These are phyloP conservation scores for Sequoiadendron giganteum DNA, from an alignment of 75 land plant genomes.

Conservation along the genomic window DNA sequence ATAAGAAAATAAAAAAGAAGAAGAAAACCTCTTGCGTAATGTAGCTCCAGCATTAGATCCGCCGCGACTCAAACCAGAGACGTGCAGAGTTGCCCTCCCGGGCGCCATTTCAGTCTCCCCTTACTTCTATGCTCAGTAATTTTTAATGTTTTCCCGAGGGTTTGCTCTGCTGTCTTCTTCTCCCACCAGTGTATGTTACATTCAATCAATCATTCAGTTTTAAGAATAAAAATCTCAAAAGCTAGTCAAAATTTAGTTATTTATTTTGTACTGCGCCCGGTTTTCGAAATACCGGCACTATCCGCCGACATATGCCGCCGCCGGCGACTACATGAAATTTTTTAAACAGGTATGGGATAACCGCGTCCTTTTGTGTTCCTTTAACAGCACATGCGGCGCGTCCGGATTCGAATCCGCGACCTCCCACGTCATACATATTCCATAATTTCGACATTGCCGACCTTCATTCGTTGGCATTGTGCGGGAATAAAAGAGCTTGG, in stretches of 20 bases:
- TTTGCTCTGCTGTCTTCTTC: constrained; percentile 2
- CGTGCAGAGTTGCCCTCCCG: neutral
- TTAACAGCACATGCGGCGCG: neutral
- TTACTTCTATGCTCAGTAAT: neutral
- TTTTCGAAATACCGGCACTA: neutral
- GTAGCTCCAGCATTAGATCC: neutral
- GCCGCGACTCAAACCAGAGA: neutral
- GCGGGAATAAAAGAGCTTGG: neutral
- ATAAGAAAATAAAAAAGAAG: neutral
- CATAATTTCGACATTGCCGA: neutral
- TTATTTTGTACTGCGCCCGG: neutral
- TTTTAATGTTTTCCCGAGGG: neutral
- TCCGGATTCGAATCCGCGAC: neutral
- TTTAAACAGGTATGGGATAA: neutral
- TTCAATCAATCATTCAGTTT: neutral
- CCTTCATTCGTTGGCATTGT: neutral
- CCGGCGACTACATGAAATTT: neutral
- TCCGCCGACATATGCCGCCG: neutral
- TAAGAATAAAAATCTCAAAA: neutral
- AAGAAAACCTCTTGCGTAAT: neutral
- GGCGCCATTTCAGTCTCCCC: neutral
- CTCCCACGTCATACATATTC: neutral
- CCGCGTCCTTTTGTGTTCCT: neutral
- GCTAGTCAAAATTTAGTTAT: neutral
- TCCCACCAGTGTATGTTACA: neutral